Conservation (phyloP, 208 protist species). For the Kentomonas sorsogonicus region DNA sequence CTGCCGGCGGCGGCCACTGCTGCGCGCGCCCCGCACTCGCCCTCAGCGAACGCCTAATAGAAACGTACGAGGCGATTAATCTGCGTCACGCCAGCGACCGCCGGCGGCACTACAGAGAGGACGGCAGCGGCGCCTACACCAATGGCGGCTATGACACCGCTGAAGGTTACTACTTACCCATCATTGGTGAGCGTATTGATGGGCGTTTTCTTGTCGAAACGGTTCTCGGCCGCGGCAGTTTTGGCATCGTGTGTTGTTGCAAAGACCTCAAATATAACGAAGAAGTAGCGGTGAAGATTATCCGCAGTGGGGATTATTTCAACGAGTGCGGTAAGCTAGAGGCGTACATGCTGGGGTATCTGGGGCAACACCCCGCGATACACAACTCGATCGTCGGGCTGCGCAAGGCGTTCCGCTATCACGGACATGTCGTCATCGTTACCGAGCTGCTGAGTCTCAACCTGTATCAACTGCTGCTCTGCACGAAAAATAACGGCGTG, state of each 20-base stretch:
- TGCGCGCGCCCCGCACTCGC: slow-evolving; percentile 38
- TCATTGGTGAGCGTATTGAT: slow-evolving; percentile 64
- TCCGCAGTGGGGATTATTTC: slow-evolving; percentile 76
- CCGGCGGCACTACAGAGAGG: slow-evolving; percentile 17
- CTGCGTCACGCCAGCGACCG: slow-evolving; percentile 51
- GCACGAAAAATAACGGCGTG: slow-evolving; percentile 82
- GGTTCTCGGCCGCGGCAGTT: slow-evolving; percentile 84
- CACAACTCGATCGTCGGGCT: slow-evolving; percentile 80
- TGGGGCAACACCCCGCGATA: slow-evolving; percentile 57
- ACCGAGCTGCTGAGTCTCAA: slow-evolving; percentile 97
- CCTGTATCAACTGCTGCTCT: slow-evolving; percentile 95
- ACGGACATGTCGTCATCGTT: slow-evolving; percentile 95
- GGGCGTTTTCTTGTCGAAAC: slow-evolving; percentile 77
- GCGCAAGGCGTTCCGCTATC: slow-evolving; percentile 86
- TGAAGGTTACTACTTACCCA: slow-evolving; percentile 74
- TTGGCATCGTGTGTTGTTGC: slow-evolving; percentile 81
- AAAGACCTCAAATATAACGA: slow-evolving; percentile 71
- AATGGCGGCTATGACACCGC: slow-evolving; percentile 71
- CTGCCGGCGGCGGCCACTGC: slow-evolving; percentile 6
- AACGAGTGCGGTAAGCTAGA: slow-evolving; percentile 80
- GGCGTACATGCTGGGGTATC: slow-evolving; percentile 69
- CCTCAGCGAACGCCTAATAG: slow-evolving; percentile 35
- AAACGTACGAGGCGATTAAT: slow-evolving; percentile 76
- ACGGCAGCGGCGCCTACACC: slow-evolving; percentile 6
- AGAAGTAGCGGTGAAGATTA: slow-evolving; percentile 83